Evolutionary conservation across 257 asterid genomes (phyloP), one percentile per base, ranked within the genome.

Genomic region (Plantago major): DNA sequence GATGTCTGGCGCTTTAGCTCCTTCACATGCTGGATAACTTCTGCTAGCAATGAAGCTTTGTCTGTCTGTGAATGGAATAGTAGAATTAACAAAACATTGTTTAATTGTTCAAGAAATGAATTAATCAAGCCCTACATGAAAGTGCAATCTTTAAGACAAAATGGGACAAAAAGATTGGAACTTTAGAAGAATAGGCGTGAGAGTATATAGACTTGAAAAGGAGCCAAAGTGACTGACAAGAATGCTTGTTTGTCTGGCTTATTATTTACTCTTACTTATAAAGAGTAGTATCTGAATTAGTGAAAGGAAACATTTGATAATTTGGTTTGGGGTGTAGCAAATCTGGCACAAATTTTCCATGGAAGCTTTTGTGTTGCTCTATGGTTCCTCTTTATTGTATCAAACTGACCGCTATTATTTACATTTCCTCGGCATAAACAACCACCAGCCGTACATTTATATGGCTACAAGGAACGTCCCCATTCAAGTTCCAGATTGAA

Each of bases 341-440:
- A 73, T 70, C 81, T 84, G 78, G 84, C 81, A 82, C 26, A 80
- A 78, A 81, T 77, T 81, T 53, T 81, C 82, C 75, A 67, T 67
- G 68, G 72, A 82, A 89, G 78, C 93, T 87, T 90, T 84, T 68
- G 64, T 50, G 71, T 84, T 82, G 83, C 51, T 65, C 57, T 57
- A 42, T 77, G 80, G 92, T 81, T 85, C 74, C 90, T 73, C 92
- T 87, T 90, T 82, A 74, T 73, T 81, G 60, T 70, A 79, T 82
- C 89, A 86, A 72, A 65, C 69, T 63, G 64, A 51, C 73, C 82
- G 82, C 64, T 83, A 76, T 79, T 46, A 71, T 58, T 22, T 22
- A 22, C 26, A 22, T 33, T 33, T 33, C 40, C 40, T 33, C 8
- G 40, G 40, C 40, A 33, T 33, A 4, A 33, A 33, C 40, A 33